Evolutionary conservation across 768 basidiomycete species (phyloP).

Genomic region (Leccinum truebloodii): DNA sequence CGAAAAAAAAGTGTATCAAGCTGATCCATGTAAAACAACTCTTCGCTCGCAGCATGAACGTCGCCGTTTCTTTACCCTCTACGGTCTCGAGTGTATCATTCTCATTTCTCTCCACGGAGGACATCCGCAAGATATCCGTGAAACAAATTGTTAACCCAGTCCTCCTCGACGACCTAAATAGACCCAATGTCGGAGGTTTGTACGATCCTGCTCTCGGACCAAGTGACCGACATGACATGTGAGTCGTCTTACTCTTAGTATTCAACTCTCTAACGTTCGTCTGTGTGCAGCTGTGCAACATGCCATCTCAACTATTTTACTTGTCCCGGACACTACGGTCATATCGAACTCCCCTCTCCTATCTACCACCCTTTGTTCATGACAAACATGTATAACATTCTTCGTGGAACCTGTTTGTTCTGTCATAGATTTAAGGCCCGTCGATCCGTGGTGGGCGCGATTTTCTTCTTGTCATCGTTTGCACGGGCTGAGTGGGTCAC

Average conservation of each 20-base stretch:
- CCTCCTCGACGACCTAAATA: conserved; percentile 90
- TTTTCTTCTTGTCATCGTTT: conserved; percentile 14
- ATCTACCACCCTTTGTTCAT: conserved; percentile 98
- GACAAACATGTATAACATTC: conserved; percentile 81
- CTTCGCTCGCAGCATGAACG: conserved; percentile 68
- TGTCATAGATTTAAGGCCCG: conserved; percentile 90
- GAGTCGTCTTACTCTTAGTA: conserved; percentile 35
- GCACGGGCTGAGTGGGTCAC: conserved; percentile 9
- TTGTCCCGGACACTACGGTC: conserved; percentile 98
- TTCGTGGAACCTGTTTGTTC: conserved; percentile 88
- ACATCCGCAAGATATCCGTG: conserved; percentile 93
- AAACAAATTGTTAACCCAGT: conserved; percentile 94
- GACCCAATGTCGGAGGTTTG: conserved; percentile 88
- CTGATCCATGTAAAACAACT: neutral
- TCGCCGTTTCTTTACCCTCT: conserved; percentile 85
- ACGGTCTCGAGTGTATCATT: conserved; percentile 85
- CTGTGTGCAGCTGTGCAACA: conserved; percentile 75
- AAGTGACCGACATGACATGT: conserved; percentile 88
- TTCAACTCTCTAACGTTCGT: conserved; percentile 8
- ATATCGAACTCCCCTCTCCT: conserved; percentile 93
- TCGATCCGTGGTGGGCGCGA: conserved; percentile 59
- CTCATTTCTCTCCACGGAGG: conserved; percentile 85
- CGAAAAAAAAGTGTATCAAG: conserved; percentile 22
- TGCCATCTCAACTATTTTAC: conserved; percentile 91
- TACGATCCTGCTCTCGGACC: conserved; percentile 97